These are phyloP conservation scores for Fermentozyma sake DNA, from an alignment of 1,139 yeast species.

Conservation along the genomic window DNA sequence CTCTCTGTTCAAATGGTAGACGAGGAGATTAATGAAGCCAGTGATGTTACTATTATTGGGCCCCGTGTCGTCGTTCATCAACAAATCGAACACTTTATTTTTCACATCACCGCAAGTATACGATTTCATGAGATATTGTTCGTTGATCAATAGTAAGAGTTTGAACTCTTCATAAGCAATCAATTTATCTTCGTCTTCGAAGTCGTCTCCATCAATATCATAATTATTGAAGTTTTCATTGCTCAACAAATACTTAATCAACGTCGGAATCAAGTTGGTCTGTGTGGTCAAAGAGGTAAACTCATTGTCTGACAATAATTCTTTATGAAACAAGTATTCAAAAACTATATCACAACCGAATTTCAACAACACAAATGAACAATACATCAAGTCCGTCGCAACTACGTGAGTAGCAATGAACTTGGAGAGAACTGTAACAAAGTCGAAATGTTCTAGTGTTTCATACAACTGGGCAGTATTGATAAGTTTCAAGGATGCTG, in stretches of 20 bases:
- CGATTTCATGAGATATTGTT: constrained; percentile 74
- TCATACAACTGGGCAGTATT: constrained; percentile 20
- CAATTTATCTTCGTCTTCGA: constrained; percentile 56
- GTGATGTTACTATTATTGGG: constrained; percentile 22
- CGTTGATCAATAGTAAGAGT: constrained; percentile 70
- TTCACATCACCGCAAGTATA: constrained; percentile 26
- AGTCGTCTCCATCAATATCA: constrained; percentile 32
- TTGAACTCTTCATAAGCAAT: constrained; percentile 70
- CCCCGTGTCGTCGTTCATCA: constrained; percentile 20
- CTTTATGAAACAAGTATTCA: constrained; percentile 38
- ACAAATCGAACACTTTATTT: constrained; percentile 47
- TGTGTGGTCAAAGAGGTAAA: constrained; percentile 24
- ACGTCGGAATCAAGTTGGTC: constrained; percentile 25
- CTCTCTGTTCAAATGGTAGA: constrained; percentile 69
- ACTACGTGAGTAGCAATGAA: constrained; percentile 30
- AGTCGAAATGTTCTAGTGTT: constrained; percentile 34
- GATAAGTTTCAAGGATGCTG: constrained; percentile 6
- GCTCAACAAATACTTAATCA: constrained; percentile 51
- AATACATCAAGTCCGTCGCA: constrained; percentile 13
- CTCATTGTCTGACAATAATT: constrained; percentile 31
- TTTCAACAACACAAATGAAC: constrained; percentile 33
- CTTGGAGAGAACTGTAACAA: constrained; percentile 44
- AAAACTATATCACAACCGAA: constrained; percentile 41
- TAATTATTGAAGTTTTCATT: constrained; percentile 44
- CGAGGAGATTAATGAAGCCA: constrained; percentile 37